Base-by-base conservation (phyloP, 176 grass and related monocot species). In the Secale cereale region DNA sequence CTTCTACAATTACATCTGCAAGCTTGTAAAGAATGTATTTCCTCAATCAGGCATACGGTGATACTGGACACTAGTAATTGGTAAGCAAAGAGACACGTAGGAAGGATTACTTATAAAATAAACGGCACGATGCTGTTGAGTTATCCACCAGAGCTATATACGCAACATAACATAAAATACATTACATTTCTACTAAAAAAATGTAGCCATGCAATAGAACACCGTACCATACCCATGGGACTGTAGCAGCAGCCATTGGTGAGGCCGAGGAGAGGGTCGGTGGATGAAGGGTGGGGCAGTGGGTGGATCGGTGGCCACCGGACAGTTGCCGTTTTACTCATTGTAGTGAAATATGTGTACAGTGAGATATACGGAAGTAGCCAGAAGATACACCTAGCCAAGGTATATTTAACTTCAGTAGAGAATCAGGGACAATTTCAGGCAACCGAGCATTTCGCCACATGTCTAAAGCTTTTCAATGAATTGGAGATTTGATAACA, bases 1-100 rank as follows among this genome's bases (percentile, higher is more conserved):
- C 39, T 17, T 74, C 27, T 17, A 13, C 22, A 26, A 7, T 71
- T 66, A 26, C 8, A 41, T 10, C 15, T 46, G 59, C 59, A 68
- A 81, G 64, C 46, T 13, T 29, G 48, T 66, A 82, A 70, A 65
- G 31, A 56, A 56, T 33, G 26, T n/a, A 31, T 70, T 82, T 57
- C 33, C 62, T 65, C 62, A 30, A 14, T 65, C 27, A 65, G 62
- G 62, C 27, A 15, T 29, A 65, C 28, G 27, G 26, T 25, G 27
- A 65, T 16, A 65, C 28, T 29, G 62, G 28, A 65, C 7, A 31
- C 16, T 30, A 45, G 41, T 45, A 22, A 22, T 22, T 22, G 19
- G 2, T 57, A 57, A 22, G 54, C 54, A 57, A 22, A 22, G 7
- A 20, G 54, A 9, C 20, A 9, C 20, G 54, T 22, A 57, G 54